A percentile compares a stretch with the other conserved stretches of the same genome.
phyloP scores from a whole-genome alignment of 495 filamentous ascomycete species.

The Annulohypoxylon moriforme region DNA sequence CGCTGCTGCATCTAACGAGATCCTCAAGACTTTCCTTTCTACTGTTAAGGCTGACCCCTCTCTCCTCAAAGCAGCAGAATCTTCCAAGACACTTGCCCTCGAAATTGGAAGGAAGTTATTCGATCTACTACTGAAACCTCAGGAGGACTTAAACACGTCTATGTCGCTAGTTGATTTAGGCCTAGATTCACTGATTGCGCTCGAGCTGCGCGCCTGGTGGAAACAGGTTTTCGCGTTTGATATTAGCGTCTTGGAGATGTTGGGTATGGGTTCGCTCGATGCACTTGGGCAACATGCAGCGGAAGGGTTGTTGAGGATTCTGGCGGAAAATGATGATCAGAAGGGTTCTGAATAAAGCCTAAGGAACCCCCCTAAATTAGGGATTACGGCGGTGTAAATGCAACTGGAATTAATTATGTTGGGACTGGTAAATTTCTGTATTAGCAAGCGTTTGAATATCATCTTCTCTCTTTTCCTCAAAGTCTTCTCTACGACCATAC shows the following conservation, averaged over 20 bases:
- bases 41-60: constrained; percentile 24
- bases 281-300: constrained; percentile 29
- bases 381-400: neutral
- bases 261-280: constrained; percentile 35
- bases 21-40: constrained; percentile 37
- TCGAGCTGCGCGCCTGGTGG: constrained; percentile 63
- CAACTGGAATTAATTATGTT: neutral
- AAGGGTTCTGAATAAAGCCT: constrained; percentile 18
- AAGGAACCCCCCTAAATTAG: neutral
- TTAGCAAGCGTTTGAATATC: neutral
- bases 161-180: constrained; percentile 50
- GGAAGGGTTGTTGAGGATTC: constrained; percentile 1
- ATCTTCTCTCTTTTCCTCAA: neutral
- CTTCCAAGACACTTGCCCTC: constrained; percentile 28
- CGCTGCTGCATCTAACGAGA: constrained; percentile 29
- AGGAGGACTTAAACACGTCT: constrained; percentile 55
- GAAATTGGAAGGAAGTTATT: constrained; percentile 52
- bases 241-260: constrained; percentile 46
- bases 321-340: constrained; percentile 20
- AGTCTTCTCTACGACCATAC: no score
- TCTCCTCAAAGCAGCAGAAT: constrained; percentile 22
- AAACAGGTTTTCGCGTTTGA: constrained; percentile 49
- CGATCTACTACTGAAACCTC: constrained; percentile 53
- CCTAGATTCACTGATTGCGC: constrained; percentile 60
- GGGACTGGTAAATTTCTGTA: no score